Percentiles rank a stretch among this genome's conserved stretches.
phyloP scores from a whole-genome alignment of 768 basidiomycete species.

The Podaxis pistillaris region DNA sequence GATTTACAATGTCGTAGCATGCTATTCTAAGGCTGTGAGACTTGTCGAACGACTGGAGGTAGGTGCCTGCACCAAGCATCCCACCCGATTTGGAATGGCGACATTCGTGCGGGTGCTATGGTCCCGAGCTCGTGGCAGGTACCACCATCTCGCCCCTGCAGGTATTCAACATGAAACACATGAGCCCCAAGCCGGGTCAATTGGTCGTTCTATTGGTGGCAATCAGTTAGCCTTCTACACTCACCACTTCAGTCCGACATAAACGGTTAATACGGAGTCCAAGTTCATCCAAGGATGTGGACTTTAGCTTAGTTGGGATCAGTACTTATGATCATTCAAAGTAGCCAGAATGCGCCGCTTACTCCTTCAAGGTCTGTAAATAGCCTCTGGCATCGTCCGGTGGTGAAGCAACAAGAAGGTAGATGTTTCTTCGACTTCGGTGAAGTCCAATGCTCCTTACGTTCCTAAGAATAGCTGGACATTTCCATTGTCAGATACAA shows the following conservation, averaged over 20 bases:
- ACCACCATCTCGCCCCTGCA: neutral
- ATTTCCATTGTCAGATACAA: too few relatives aligned
- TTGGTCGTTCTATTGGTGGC: neutral
- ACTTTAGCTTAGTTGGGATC: neutral
- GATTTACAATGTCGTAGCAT: neutral
- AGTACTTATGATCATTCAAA: neutral
- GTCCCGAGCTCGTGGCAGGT: neutral
- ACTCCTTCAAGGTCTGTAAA: neutral
- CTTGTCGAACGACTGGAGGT: neutral
- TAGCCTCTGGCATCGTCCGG: neutral
- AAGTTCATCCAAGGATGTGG: neutral
- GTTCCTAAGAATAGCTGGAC: too few relatives aligned
- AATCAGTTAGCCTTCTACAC: neutral
- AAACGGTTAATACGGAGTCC: neutral
- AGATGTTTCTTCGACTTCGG: too few relatives aligned
- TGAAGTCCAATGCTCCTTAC: too few relatives aligned
- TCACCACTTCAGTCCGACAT: too few relatives aligned
- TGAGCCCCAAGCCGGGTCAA: neutral
- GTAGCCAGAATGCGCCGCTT: neutral
- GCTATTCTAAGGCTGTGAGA: neutral
- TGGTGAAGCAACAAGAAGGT: too few relatives aligned
- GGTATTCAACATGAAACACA: neutral
- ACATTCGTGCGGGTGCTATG: neutral
- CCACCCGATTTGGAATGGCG: too few relatives aligned
- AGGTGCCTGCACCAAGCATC: neutral